phyloP scores from a whole-genome alignment of 1,284 basidiomycete species.

The Trichosporon ovoides region DNA sequence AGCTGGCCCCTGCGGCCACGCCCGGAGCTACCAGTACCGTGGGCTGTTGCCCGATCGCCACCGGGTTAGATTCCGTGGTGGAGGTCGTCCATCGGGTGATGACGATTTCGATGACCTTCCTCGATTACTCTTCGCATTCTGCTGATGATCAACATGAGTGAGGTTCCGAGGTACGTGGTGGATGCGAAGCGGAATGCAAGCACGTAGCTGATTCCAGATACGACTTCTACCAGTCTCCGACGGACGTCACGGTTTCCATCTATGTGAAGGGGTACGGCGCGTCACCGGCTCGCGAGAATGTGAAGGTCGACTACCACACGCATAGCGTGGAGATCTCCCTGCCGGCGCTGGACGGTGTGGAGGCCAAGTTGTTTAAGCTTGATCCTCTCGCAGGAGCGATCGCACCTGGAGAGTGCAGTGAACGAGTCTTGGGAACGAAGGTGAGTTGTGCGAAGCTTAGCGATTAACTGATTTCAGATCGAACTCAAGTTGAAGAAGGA shows the following conservation, averaged over 20 bases:
- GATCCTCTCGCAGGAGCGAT: conserved; percentile 78
- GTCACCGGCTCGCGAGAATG: conserved; percentile 55
- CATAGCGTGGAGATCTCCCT: conserved; percentile 18
- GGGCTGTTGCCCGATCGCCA: too few relatives aligned
- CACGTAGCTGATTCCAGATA: conserved; percentile 50
- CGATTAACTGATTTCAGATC: conserved; percentile 34
- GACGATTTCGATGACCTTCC: conserved; percentile 6
- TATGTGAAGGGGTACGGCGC: conserved; percentile 63
- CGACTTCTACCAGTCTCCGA: conserved; percentile 82
- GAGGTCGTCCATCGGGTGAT: background rate
- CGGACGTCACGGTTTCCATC: conserved; percentile 65
- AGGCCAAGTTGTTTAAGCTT: conserved; percentile 49
- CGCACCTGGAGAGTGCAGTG: conserved; percentile 59
- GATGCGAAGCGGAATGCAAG: too few relatives aligned
- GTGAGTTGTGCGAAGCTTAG: too few relatives aligned
- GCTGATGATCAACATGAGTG: background rate
- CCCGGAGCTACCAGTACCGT: too few relatives aligned
- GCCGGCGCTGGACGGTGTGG: conserved; percentile 61
- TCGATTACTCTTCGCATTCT: too few relatives aligned
- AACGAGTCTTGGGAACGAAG: conserved; percentile 73
- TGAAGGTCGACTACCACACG: conserved; percentile 54
- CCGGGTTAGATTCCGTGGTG: background rate
- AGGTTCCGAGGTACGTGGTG: background rate
- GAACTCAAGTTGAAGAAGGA: conserved; percentile 42
- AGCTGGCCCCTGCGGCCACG: too few relatives aligned